Evolutionary conservation across 306 rosid species (phyloP).

Genomic region (Hippophae tibetana): DNA sequence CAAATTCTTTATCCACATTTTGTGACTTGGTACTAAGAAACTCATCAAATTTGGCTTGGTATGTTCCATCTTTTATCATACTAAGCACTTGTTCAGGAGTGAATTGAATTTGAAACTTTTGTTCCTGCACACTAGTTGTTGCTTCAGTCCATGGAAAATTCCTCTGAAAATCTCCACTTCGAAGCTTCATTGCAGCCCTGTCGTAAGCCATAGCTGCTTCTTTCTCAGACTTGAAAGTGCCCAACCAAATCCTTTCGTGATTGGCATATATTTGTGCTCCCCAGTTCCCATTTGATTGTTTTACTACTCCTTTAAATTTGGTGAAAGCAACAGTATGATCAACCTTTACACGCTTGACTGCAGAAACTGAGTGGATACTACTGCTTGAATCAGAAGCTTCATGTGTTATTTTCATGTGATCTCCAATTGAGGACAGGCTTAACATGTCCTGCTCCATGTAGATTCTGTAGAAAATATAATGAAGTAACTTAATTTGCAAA

Average conservation of each 20-base stretch:
- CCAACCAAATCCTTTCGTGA: slow-evolving; percentile 26
- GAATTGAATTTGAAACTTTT: slow-evolving; percentile 19
- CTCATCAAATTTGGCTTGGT: slow-evolving; percentile 18
- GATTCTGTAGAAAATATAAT: slow-evolving; percentile 9
- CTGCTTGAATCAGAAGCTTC: slow-evolving; percentile 23
- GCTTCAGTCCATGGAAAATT: slow-evolving; percentile 25
- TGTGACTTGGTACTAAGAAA: neutral
- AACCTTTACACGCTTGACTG: slow-evolving; percentile 1
- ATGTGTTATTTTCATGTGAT: neutral
- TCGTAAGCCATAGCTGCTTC: slow-evolving; percentile 36
- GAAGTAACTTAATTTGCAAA: neutral
- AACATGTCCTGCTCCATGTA: slow-evolving; percentile 26
- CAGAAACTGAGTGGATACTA: slow-evolving; percentile 3
- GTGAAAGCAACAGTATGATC: neutral
- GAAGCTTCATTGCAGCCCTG: slow-evolving; percentile 31
- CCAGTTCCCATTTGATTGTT: slow-evolving; percentile 27
- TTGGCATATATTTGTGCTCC: slow-evolving; percentile 32
- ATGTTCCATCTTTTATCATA: slow-evolving; percentile 34
- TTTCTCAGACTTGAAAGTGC: slow-evolving; percentile 24
- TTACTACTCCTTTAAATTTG: slow-evolving; percentile 24
- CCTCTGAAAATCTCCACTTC: slow-evolving; percentile 16
- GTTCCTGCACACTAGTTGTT: slow-evolving; percentile 12
- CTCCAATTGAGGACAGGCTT: slow-evolving; percentile 18
- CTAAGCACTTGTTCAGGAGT: slow-evolving; percentile 20
- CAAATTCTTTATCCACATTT: neutral